Evolutionary conservation across 1,284 basidiomycete species (phyloP).

Genomic region (Lentinula novae-zelandiae): DNA sequence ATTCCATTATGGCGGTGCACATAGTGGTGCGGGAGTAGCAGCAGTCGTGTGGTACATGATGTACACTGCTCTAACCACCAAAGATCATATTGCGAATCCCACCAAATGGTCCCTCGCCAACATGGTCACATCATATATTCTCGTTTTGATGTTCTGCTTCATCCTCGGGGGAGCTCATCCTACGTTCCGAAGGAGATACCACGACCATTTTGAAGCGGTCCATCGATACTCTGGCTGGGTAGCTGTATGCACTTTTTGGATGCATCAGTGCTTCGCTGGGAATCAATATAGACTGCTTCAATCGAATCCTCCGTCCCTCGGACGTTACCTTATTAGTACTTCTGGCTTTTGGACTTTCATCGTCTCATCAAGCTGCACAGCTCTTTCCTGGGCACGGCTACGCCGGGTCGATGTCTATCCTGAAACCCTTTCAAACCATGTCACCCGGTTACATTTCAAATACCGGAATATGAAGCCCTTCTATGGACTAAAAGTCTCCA

Average conservation of each 20-base stretch:
- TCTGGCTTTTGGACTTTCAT: slow-evolving; percentile 32
- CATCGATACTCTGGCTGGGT: slow-evolving; percentile 32
- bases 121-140: slow-evolving; percentile 22
- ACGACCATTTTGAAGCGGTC: slow-evolving; percentile 31
- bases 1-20: slow-evolving; percentile 33
- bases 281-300: slow-evolving; percentile 14
- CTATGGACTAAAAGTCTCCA: slow-evolving; percentile 29
- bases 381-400: slow-evolving; percentile 33
- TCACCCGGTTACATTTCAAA: slow-evolving; percentile 32
- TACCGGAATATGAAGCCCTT: slow-evolving; percentile 28
- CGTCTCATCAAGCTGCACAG: slow-evolving; percentile 26
- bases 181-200: slow-evolving; percentile 26
- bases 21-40: slow-evolving; percentile 29
- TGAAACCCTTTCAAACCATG: slow-evolving; percentile 32
- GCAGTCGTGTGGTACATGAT: slow-evolving; percentile 31
- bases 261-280: slow-evolving; percentile 18
- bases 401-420: slow-evolving; percentile 20
- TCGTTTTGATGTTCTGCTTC: slow-evolving; percentile 25
- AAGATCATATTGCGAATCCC: slow-evolving; percentile 22
- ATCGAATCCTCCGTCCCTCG: slow-evolving; percentile 20
- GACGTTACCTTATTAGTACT: slow-evolving; percentile 21
- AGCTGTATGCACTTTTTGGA: slow-evolving; percentile 29
- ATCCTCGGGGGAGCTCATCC: slow-evolving; percentile 31
- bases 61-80: slow-evolving; percentile 28
- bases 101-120: slow-evolving; percentile 20